Evolutionary conservation across 208 protist species (phyloP).

Genomic region (Trypanosoma theileri): DNA sequence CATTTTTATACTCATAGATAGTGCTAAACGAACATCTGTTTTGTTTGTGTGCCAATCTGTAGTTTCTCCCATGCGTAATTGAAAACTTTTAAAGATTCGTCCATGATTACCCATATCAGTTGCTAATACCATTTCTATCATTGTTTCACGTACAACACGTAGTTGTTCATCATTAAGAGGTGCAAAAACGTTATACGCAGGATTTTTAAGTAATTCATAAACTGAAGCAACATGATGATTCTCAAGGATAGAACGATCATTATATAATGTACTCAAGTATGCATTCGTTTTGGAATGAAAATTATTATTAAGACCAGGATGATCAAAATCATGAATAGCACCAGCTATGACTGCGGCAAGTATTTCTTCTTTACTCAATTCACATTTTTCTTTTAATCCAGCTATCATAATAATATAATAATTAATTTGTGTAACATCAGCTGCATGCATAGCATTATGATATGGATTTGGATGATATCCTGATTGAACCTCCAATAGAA

Average conservation of each 20-base stretch:
- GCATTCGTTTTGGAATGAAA: constrained; percentile 93
- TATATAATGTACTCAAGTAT: constrained; percentile 92
- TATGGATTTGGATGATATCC: constrained; percentile 92
- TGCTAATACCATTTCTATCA: constrained; percentile 92
- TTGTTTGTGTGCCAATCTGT: constrained; percentile 72
- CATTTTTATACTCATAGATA: constrained; percentile 94
- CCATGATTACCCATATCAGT: constrained; percentile 95
- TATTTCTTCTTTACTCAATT: constrained; percentile 86
- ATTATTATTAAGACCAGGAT: constrained; percentile 96
- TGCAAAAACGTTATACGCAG: constrained; percentile 84
- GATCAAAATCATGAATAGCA: constrained; percentile 96
- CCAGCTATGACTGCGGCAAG: constrained; percentile 89
- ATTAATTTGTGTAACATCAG: constrained; percentile 92
- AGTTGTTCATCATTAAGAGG: constrained; percentile 76
- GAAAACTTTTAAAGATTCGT: constrained; percentile 85
- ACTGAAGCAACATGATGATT: constrained; percentile 92
- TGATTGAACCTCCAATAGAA: constrained; percentile 80
- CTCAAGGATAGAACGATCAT: constrained; percentile 93
- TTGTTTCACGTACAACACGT: constrained; percentile 78
- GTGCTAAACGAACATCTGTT: constrained; percentile 85
- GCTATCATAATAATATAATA: constrained; percentile 92
- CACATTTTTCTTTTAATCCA: constrained; percentile 63
- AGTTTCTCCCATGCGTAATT: constrained; percentile 69
- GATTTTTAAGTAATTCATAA: constrained; percentile 84
- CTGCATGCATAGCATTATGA: constrained; percentile 92